These are phyloP conservation scores for Hyaloperonospora brassicae DNA, from an alignment of 352 stramenopile species.

Conservation along the genomic window DNA sequence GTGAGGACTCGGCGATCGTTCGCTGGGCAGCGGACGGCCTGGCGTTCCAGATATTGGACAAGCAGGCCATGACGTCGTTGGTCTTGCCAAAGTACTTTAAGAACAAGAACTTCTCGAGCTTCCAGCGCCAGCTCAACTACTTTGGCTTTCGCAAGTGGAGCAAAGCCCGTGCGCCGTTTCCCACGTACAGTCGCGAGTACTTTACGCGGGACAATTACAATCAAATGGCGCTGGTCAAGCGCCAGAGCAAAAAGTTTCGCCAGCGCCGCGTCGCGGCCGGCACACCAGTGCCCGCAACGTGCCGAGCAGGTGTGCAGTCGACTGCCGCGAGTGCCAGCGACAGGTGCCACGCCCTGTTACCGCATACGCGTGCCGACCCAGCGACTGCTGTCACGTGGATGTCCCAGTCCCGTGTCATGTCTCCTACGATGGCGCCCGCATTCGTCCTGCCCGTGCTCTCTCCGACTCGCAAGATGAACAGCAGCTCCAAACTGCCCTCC, in stretches of 20 bases:
- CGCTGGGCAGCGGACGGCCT: conserved; percentile 71
- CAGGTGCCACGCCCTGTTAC: conserved; percentile 66
- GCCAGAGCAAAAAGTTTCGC: conserved; percentile 79
- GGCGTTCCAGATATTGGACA: conserved; percentile 83
- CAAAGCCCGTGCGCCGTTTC: conserved; percentile 64
- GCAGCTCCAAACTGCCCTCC: conserved; percentile 45
- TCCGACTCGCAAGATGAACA: conserved; percentile 30
- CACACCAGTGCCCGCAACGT: conserved; percentile 29
- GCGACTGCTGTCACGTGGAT: conserved; percentile 5
- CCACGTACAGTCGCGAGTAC: conserved; percentile 75
- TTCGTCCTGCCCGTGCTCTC: conserved; percentile 37
- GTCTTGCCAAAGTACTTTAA: conserved; percentile 93
- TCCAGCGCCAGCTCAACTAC: conserved; percentile 93
- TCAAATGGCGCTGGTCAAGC: conserved; percentile 78
- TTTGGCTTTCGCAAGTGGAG: conserved; percentile 91
- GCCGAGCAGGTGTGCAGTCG: conserved; percentile 23
- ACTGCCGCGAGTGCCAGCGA: conserved; percentile 25
- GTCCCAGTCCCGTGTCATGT: conserved; percentile 12
- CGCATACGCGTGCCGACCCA: conserved; percentile 18
- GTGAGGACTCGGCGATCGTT: conserved; percentile 70
- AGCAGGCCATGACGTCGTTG: conserved; percentile 75
- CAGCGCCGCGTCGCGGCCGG: conserved; percentile 41
- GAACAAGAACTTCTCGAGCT: conserved; percentile 94
- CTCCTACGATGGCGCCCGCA: conserved; percentile 15
- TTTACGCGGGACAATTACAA: conserved; percentile 83